These are phyloP conservation scores for Primulina eburnea DNA, from an alignment of 257 asterid genomes.

Conservation along the genomic window DNA sequence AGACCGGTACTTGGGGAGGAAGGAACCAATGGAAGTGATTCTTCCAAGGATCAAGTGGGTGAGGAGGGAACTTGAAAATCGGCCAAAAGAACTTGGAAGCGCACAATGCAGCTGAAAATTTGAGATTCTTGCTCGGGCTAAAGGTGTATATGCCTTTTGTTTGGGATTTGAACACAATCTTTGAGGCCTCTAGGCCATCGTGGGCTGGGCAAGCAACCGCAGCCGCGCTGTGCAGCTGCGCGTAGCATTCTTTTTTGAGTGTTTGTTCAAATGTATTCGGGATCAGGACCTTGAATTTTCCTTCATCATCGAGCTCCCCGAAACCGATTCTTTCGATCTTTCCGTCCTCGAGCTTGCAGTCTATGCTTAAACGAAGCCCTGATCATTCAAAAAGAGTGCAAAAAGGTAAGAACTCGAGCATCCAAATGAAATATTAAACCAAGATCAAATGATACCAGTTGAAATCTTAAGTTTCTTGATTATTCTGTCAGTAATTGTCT, in stretches of 20 bases:
- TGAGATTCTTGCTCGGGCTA: constrained; percentile 42
- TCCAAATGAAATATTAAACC: background rate
- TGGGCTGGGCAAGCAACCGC: constrained; percentile 69
- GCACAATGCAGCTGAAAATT: constrained; percentile 69
- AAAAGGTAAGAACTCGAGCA: background rate
- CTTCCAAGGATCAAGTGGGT: constrained; percentile 46
- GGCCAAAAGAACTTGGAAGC: constrained; percentile 81
- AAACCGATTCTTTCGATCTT: constrained; percentile 48
- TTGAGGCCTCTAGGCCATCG: constrained; percentile 54
- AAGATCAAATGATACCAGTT: background rate
- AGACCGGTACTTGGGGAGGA: constrained; percentile 31
- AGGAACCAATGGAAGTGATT: constrained; percentile 33
- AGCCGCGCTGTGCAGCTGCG: constrained; percentile 74
- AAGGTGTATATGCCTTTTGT: constrained; percentile 40
- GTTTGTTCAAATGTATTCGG: constrained; percentile 44
- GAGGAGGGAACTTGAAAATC: constrained; percentile 49
- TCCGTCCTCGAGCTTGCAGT: constrained; percentile 65
- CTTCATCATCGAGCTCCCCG: constrained; percentile 55
- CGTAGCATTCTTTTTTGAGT: constrained; percentile 69
- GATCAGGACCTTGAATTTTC: constrained; percentile 60
- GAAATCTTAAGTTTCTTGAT: background rate
- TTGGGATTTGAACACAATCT: constrained; percentile 41
- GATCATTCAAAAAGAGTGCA: constrained; percentile 7
- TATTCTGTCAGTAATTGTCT: background rate
- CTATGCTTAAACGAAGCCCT: constrained; percentile 79